Base-by-base conservation (phyloP, 1,284 basidiomycete species). In the Microbotryomycetes sp. region DNA sequence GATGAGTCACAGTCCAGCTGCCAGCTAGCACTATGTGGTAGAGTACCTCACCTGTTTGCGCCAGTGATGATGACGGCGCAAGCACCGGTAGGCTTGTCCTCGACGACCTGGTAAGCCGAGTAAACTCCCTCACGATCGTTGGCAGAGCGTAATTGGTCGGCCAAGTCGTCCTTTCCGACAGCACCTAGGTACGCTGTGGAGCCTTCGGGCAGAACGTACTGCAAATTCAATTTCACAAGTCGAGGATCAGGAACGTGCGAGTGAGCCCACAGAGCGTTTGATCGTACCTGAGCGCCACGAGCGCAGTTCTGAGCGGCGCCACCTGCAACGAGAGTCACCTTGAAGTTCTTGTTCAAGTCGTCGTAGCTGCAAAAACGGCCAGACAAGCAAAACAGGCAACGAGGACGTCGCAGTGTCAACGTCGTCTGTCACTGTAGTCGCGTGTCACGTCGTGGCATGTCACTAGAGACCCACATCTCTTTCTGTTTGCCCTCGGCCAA, bases 231-330 rank as follows among this genome's bases (percentile, higher is more conserved):
- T 3, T 29, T 48, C 23, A 19, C 42, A 31, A 49, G 32, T 19
- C 55, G 56, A 42, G 19, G 26, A 29, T 58, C 49, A 50, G 57
- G 47, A 15, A 52, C 6, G 28, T 45, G 6, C 22, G 26, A 52
- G 36, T 26, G 36, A 42, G 23, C n/a, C 26, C 14, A 32, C n/a
- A 16, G n/a, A 49, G 6, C 23, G n/a, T n/a, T 52, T 30, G 28
- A 52, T 84, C 91, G 74, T 78, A 97, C 91, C 63, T 96, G 91
- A 71, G 93, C 94, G 70, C 86, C 92, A 63, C 96, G 88, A 61
- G 94, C 93, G 70, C 92, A 85, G 76, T 98, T 98, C 78, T 99
- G 96, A 26, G 92, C 86, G 46, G 93, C 94, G 74, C 96, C 96
- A 63, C 96, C 96, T 52, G 96, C 94, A 61, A 98, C 90, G 74